A percentile compares a stretch with the other conserved stretches of the same genome.
These are phyloP conservation scores for Carpinus viminea DNA, from an alignment of 306 rosid species.

Conservation along the genomic window DNA sequence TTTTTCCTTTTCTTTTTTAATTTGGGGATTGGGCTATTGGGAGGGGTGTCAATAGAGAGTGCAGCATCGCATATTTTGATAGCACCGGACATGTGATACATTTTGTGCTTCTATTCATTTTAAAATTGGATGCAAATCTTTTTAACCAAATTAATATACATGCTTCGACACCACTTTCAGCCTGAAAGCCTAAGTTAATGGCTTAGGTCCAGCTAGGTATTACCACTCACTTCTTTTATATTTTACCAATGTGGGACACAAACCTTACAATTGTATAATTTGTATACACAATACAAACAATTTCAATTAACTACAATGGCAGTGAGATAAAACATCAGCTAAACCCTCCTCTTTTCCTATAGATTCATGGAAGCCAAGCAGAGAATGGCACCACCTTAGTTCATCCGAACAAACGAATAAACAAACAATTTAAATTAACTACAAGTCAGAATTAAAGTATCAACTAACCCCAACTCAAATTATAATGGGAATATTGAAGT, in stretches of 20 bases:
- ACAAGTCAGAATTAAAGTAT: not conserved
- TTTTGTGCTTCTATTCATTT: not conserved
- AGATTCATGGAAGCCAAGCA: not conserved
- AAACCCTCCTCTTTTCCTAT: not conserved
- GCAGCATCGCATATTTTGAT: not conserved
- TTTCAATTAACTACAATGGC: too few species aligned
- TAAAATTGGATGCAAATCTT: not conserved
- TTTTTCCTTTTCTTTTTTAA: too few species aligned
- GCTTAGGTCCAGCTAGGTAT: too few species aligned
- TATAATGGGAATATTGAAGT: not conserved
- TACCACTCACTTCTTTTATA: too few species aligned
- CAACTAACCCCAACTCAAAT: not conserved
- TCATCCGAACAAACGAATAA: not conserved
- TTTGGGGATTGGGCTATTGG: not conserved
- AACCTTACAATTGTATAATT: too few species aligned
- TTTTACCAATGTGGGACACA: too few species aligned
- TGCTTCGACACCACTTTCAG: too few species aligned
- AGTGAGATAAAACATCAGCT: too few species aligned
- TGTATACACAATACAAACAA: too few species aligned
- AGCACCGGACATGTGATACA: not conserved
- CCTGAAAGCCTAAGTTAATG: too few species aligned
- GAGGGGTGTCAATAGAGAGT: not conserved
- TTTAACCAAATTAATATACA: too few species aligned
- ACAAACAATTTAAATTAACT: not conserved
- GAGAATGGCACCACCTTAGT: not conserved